These are phyloP conservation scores for Mycena galopus DNA, from an alignment of 768 basidiomycete genomes.

Conservation along the genomic window DNA sequence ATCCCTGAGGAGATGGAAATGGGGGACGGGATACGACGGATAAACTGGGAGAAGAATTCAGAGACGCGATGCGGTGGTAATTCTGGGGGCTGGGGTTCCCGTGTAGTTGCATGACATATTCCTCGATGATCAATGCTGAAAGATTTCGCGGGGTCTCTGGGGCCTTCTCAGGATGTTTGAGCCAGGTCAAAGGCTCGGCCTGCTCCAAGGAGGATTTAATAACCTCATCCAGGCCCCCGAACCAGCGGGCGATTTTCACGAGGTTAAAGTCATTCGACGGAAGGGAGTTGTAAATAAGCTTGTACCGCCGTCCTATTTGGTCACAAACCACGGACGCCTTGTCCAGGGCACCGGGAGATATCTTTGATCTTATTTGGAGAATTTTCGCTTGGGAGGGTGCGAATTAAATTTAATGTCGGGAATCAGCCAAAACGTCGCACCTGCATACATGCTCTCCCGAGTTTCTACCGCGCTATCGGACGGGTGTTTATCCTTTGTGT, in stretches of 20 bases:
- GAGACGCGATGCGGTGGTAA: slow-evolving; percentile 24
- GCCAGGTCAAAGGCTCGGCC: slow-evolving; percentile 80
- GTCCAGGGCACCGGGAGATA: slow-evolving; percentile 66
- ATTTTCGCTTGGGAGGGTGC: slow-evolving; percentile 64
- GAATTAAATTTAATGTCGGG: slow-evolving; percentile 1
- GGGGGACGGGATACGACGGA: slow-evolving; percentile 38
- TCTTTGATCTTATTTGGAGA: slow-evolving; percentile 61
- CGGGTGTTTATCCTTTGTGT: slow-evolving; percentile 62
- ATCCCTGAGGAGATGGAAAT: slow-evolving; percentile 40
- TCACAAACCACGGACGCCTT: slow-evolving; percentile 75
- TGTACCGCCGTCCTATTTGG: slow-evolving; percentile 77
- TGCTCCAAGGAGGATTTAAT: slow-evolving; percentile 68
- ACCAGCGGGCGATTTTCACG: slow-evolving; percentile 71
- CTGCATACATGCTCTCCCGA: slow-evolving; percentile 69
- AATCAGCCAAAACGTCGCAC: slow-evolving; percentile 49
- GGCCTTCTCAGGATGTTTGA: slow-evolving; percentile 72
- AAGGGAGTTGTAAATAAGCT: slow-evolving; percentile 59
- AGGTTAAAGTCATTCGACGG: slow-evolving; percentile 57
- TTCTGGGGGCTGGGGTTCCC: slow-evolving; percentile 8
- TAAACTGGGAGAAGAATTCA: slow-evolving; percentile 37
- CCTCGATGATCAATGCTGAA: slow-evolving; percentile 78
- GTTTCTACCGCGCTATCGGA: slow-evolving; percentile 65
- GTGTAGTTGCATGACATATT: slow-evolving; percentile 58
- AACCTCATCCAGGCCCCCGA: slow-evolving; percentile 61
- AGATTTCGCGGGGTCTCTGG: slow-evolving; percentile 64